Evolutionary conservation across 805 yeast genomes (phyloP).

Genomic region (Kodamaea laetipori): DNA sequence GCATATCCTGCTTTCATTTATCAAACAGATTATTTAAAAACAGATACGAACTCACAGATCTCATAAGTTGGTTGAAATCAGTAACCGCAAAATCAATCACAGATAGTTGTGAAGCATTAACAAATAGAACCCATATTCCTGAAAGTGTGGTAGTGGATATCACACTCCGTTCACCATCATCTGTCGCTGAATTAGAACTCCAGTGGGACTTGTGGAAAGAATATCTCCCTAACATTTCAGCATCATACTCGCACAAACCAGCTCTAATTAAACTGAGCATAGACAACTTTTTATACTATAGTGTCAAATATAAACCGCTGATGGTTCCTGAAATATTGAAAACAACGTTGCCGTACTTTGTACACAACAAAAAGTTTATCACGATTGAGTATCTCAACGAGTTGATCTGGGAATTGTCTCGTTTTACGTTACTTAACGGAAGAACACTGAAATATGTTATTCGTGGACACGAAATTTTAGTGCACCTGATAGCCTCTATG

Average conservation of each 20-base stretch:
- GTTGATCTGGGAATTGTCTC: conserved; percentile 30
- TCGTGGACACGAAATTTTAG: conserved; percentile 33
- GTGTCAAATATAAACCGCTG: conserved; percentile 12
- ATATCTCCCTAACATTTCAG: conserved; percentile 26
- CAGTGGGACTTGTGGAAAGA: conserved; percentile 41
- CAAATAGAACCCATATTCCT: conserved; percentile 36
- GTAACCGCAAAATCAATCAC: conserved; percentile 32
- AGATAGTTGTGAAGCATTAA: conserved; percentile 34
- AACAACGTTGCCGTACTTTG: conserved; percentile 5
- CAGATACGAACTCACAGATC: conserved; percentile 9
- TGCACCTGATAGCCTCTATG: conserved; percentile 9
- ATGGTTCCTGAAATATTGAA: conserved; percentile 4
- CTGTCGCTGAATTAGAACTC: conserved; percentile 31
- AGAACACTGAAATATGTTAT: conserved; percentile 18
- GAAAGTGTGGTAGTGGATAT: conserved; percentile 41
- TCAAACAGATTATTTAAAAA: not conserved
- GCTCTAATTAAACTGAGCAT: conserved; percentile 24
- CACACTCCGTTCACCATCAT: conserved; percentile 38
- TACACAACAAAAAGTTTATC: conserved; percentile 12
- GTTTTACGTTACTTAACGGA: conserved; percentile 17
- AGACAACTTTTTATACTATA: conserved; percentile 31
- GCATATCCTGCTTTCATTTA: not conserved
- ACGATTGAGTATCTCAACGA: conserved; percentile 25
- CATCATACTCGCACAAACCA: conserved; percentile 22
- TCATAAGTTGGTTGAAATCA: conserved; percentile 34